phyloP scores from a whole-genome alignment of 345 rosid species.

The Litchi chinensis region DNA sequence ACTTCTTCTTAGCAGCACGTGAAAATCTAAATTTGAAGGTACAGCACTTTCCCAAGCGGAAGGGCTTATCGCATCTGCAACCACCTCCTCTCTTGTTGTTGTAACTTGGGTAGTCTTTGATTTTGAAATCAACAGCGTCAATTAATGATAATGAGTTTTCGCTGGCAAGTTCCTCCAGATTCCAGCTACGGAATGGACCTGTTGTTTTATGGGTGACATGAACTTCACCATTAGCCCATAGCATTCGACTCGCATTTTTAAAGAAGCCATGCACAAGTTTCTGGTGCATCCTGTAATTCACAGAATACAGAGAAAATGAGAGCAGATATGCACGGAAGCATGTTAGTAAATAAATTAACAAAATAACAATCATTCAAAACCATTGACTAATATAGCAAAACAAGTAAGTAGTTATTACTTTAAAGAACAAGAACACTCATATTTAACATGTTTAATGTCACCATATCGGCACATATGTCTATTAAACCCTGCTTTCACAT shows the following conservation, averaged over 20 bases:
- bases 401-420: not conserved
- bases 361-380: not conserved
- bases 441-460: not conserved
- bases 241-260: conserved; percentile 43
- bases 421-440: too few species aligned
- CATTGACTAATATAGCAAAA: not conserved
- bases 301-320: not conserved
- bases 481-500: not conserved
- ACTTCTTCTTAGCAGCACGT: conserved; percentile 20
- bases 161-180: conserved; percentile 52
- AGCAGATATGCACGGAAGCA: not conserved
- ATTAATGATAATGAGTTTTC: conserved; percentile 32
- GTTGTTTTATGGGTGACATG: conserved; percentile 64
- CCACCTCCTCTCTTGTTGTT: conserved; percentile 57
- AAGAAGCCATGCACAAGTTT: conserved; percentile 47
- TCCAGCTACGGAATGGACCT: conserved; percentile 52
- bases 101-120: conserved; percentile 50
- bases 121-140: conserved; percentile 32
- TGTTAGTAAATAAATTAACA: not conserved
- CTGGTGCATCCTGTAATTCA: conserved; percentile 48
- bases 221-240: conserved; percentile 45
- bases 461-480: not conserved
- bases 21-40: conserved; percentile 50
- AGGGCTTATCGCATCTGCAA: conserved; percentile 45
- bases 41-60: conserved; percentile 49